Evolutionary conservation across 495 filamentous ascomycete genomes (phyloP), one percentile per base, ranked within the genome.

Genomic region (Pyrenula massariospora): DNA sequence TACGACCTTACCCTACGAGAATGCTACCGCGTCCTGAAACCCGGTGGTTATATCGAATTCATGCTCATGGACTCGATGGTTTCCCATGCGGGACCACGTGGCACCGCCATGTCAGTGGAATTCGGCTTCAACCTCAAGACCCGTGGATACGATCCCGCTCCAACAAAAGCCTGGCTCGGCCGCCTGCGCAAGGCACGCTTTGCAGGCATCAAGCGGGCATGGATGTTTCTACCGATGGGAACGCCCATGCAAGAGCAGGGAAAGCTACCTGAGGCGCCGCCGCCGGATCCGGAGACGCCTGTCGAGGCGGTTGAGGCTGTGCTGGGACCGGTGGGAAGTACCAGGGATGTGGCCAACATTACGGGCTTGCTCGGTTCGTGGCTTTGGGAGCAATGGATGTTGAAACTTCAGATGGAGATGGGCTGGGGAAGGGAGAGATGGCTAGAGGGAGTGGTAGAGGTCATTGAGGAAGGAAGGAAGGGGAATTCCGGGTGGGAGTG

Each of bases 341-440:
- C 87, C 0, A 81, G 82, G 22, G 82, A 86, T 60, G 81, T 81
- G 21, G 88, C 89, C 1, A 82, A 77, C 57, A 74, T 96, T 52
- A 84, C 89, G 0, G 90, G 90, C 3, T 63, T 96, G 19, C 81
- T 95, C 2, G 93, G 91, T 12, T 82, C 84, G 23, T 95, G 92
- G 89, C 80, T 84, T 61, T 98, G 92, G 92, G 93, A 97, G 78
- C 86, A 88, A 68, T 97, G 93, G 93, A 79, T 96, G 69, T 65
- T 96, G 59, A 89, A 86, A 70, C 72, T 91, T 63, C 85, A 91
- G 68, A 77, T 83, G 66, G 91, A 95, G 74, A 90, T 87, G 77
- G 86, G 85, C 3, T 80, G 81, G 11, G 82, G 82, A 31, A 71
- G 73, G 31, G 75, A 83, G 58, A 76, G 79, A 12, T 73, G 88